Percentiles rank a stretch among this genome's conserved stretches.
These are phyloP conservation scores for Cytospora piceae DNA, from an alignment of 2,329 filamentous ascomycete genomes.

Conservation along the genomic window DNA sequence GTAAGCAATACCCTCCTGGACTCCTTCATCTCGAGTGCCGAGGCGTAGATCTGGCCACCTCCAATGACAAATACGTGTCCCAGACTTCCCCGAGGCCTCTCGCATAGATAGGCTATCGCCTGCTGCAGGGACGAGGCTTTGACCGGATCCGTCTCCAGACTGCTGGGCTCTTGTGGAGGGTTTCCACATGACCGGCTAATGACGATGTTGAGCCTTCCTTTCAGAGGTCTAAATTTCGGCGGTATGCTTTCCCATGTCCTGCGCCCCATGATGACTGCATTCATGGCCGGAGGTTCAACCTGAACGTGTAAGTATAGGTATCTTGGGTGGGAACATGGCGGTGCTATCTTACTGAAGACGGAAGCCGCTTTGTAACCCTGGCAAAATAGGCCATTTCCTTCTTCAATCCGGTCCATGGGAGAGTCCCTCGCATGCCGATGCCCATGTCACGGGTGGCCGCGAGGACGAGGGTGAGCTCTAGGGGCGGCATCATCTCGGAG, in stretches of 20 bases:
- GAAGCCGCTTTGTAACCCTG: slow-evolving; percentile 76
- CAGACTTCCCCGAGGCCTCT: slow-evolving; percentile 43
- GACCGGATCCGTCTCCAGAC: slow-evolving; percentile 53
- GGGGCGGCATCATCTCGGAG: slow-evolving; percentile 34
- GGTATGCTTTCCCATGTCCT: slow-evolving; percentile 97
- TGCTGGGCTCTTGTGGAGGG: slow-evolving; percentile 25
- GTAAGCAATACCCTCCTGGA: slow-evolving; percentile 71
- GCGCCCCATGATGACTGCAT: slow-evolving; percentile 94
- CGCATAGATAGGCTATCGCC: slow-evolving; percentile 55
- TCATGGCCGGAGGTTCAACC: slow-evolving; percentile 47
- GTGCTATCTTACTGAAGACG: slow-evolving; percentile 42
- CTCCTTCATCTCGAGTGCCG: slow-evolving; percentile 64
- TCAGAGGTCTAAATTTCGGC: slow-evolving; percentile 74
- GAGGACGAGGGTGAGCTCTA: slow-evolving; percentile 85
- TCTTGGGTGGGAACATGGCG: not conserved
- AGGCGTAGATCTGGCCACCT: slow-evolving; percentile 81
- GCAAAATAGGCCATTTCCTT: slow-evolving; percentile 96
- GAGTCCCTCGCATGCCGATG: slow-evolving; percentile 76
- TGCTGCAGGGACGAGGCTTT: slow-evolving; percentile 61
- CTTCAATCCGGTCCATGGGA: slow-evolving; percentile 88
- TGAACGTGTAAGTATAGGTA: slow-evolving; percentile 27
- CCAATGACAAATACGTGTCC: slow-evolving; percentile 84
- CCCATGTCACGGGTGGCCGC: slow-evolving; percentile 90
- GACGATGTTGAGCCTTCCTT: slow-evolving; percentile 80
- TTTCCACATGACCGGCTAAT: slow-evolving; percentile 61